A percentile compares a stretch with the other conserved stretches of the same genome.
These are phyloP conservation scores for Metschnikowia colocasiae DNA, from an alignment of 805 yeast genomes.

Conservation along the genomic window DNA sequence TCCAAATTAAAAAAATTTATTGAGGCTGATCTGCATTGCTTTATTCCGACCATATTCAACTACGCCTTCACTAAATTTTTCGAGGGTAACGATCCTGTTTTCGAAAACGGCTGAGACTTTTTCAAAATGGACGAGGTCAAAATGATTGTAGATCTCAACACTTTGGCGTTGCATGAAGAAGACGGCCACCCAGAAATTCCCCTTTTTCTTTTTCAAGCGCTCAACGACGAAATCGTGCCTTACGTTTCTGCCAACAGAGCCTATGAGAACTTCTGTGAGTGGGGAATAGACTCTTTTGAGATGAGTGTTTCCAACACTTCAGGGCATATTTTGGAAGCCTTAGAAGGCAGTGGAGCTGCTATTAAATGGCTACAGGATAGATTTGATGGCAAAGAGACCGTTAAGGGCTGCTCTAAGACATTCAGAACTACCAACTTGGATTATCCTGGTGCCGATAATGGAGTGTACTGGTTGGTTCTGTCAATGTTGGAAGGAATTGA, in stretches of 20 bases:
- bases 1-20: not conserved
- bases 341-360: constrained; percentile 14
- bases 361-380: constrained; percentile 13
- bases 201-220: constrained; percentile 23
- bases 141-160: constrained; percentile 5
- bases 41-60: constrained; percentile 5
- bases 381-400: constrained; percentile 10
- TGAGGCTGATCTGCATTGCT: constrained; percentile 6
- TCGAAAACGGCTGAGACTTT: constrained; percentile 7
- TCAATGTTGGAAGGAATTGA: not conserved
- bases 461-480: constrained; percentile 5
- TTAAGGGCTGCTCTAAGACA: constrained; percentile 11
- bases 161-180: not conserved
- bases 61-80: constrained; percentile 9
- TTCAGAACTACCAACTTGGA: constrained; percentile 12
- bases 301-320: constrained; percentile 23
- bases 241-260: constrained; percentile 15
- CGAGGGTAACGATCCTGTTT: constrained; percentile 6
- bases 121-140: constrained; percentile 7
- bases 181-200: constrained; percentile 23
- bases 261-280: constrained; percentile 27
- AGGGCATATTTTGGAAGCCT: constrained; percentile 26
- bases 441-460: constrained; percentile 13
- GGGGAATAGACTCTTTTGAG: constrained; percentile 28
- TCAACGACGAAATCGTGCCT: constrained; percentile 24